Percentiles rank a stretch among this genome's conserved stretches.
These are phyloP conservation scores for Mariannaea sp. DNA, from an alignment of 2,329 filamentous ascomycete genomes.

Conservation along the genomic window DNA sequence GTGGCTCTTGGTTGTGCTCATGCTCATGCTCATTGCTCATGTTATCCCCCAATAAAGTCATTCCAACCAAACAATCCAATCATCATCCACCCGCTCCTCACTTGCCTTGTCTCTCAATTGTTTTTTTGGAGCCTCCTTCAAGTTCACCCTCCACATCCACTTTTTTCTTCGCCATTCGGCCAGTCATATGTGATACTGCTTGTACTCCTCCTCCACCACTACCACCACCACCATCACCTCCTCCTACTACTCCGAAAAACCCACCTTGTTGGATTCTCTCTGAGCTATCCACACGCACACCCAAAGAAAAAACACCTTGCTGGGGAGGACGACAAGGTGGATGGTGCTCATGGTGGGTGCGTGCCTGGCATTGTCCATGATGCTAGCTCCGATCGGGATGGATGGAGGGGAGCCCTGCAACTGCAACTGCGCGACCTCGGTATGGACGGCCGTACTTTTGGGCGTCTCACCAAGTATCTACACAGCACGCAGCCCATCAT, in stretches of 20 bases:
- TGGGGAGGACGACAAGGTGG: conserved; percentile 11
- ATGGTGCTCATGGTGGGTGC: conserved; percentile 22
- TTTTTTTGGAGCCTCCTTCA: background rate
- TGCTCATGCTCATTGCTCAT: conserved; percentile 2
- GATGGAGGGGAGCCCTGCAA: conserved; percentile 21
- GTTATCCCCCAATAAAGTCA: background rate
- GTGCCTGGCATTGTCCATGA: conserved; percentile 35
- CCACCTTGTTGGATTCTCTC: conserved; percentile 19
- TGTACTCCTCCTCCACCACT: too few relatives aligned
- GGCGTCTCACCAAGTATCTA: too few relatives aligned
- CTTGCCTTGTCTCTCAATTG: too few relatives aligned
- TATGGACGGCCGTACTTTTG: too few relatives aligned
- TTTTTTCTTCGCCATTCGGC: conserved; percentile 15
- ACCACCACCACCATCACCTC: too few relatives aligned
- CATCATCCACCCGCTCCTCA: conserved; percentile 8
- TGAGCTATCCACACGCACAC: conserved; percentile 12
- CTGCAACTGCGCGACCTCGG: conserved; percentile 15
- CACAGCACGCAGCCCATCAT: background rate
- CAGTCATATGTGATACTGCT: too few relatives aligned
- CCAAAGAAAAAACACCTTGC: conserved; percentile 18
- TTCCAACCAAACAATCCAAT: conserved; percentile 13
- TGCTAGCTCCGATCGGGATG: conserved; percentile 35
- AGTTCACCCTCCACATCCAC: conserved; percentile 1
- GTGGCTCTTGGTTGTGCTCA: too few relatives aligned
- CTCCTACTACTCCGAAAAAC: conserved; percentile 8